Conservation (phyloP, 2,329 filamentous ascomycete genomes). For the Macrophomina pseudophaseolina region DNA sequence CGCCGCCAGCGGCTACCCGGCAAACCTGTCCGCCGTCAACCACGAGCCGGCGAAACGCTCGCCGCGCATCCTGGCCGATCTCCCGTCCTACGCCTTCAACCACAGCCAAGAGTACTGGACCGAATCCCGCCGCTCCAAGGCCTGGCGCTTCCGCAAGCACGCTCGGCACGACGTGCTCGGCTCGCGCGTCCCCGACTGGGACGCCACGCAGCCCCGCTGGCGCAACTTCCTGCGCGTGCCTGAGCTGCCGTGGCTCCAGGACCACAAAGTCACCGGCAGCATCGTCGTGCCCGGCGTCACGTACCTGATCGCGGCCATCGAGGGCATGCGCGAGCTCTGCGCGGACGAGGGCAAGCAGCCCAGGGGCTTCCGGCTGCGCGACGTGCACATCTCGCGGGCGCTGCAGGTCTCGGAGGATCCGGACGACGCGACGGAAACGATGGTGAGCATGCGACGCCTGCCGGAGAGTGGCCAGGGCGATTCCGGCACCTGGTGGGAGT, state of each 20-base stretch:
- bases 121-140: constrained; percentile 32
- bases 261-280: constrained; percentile 8
- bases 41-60: neutral
- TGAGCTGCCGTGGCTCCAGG: constrained; percentile 34
- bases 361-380: neutral
- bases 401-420: neutral
- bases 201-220: constrained; percentile 32
- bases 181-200: constrained; percentile 28
- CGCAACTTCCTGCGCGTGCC: constrained; percentile 33
- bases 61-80: neutral
- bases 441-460: neutral
- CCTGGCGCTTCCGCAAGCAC: constrained; percentile 31
- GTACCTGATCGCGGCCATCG: neutral
- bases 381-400: constrained; percentile 1
- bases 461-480: neutral
- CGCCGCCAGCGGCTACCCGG: neutral
- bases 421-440: neutral
- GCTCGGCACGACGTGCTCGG: constrained; percentile 32
- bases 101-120: constrained; percentile 34
- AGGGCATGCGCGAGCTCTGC: neutral
- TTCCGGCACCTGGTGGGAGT: neutral
- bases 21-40: neutral
- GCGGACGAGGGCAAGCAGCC: neutral
- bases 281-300: neutral
- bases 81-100: neutral